phyloP scores from a whole-genome alignment of 768 basidiomycete species.

The Hysterangium stoloniferum region DNA sequence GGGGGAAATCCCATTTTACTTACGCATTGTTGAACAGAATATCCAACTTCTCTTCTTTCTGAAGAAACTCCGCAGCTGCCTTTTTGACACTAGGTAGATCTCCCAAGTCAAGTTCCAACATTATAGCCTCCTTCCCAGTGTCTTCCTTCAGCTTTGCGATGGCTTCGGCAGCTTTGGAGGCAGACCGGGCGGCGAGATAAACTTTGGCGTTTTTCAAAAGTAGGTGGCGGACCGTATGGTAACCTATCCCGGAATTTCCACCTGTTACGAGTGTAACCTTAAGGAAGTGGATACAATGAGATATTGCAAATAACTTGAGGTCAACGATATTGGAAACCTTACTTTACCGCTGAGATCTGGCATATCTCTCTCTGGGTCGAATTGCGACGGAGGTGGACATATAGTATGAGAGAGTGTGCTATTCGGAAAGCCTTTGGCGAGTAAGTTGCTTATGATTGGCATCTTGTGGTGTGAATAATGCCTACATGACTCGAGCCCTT shows the following conservation, averaged over 20 bases:
- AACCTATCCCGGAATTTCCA: conserved; percentile 9
- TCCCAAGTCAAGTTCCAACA: conserved; percentile 10
- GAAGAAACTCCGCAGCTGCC: conserved; percentile 11
- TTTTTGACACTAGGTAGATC: conserved; percentile 12
- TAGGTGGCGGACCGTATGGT: conserved; percentile 9
- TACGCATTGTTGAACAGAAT: conserved; percentile 11
- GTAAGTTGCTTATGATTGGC: background rate
- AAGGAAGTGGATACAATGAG: background rate
- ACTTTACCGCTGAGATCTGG: conserved; percentile 10
- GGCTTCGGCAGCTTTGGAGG: background rate
- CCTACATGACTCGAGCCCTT: no score
- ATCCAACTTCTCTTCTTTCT: conserved; percentile 10
- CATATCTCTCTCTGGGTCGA: conserved; percentile 2
- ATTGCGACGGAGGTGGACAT: background rate
- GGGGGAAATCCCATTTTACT: conserved; percentile 11
- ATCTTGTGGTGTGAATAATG: no score
- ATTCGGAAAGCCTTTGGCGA: conserved; percentile 1
- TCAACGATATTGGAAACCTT: no score
- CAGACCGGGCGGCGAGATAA: conserved; percentile 5
- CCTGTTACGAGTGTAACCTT: background rate
- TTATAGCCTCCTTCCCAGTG: conserved; percentile 4
- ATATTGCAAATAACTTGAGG: background rate
- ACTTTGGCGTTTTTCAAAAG: conserved; percentile 14
- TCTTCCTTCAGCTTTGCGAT: conserved; percentile 9
- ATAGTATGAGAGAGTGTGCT: background rate